These are phyloP conservation scores for Petunia axillaris DNA, from an alignment of 257 asterid genomes.

Conservation along the genomic window DNA sequence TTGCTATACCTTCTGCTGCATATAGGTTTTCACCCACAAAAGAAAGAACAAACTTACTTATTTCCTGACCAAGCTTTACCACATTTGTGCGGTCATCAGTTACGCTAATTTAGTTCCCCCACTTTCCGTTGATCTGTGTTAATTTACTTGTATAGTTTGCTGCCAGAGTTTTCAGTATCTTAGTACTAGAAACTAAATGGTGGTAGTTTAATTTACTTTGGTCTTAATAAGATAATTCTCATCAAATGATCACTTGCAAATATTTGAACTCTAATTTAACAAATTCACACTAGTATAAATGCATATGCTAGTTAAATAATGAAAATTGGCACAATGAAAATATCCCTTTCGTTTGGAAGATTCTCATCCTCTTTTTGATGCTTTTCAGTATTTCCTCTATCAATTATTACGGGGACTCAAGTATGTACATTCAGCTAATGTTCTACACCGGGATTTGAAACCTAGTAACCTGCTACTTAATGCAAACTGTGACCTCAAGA, in stretches of 20 bases:
- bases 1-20: background rate
- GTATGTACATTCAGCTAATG: constrained; percentile 50
- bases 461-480: constrained; percentile 48
- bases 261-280: background rate
- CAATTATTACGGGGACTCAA: constrained; percentile 52
- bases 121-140: background rate
- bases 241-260: background rate
- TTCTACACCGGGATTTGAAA: constrained; percentile 49
- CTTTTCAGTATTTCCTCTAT: constrained; percentile 48
- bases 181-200: background rate
- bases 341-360: constrained; percentile 3
- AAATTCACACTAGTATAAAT: background rate
- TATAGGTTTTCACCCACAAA: background rate
- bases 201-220: background rate
- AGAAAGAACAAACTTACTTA: background rate
- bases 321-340: background rate
- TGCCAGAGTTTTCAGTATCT: background rate
- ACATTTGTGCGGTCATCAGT: background rate
- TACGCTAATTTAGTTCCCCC: background rate
- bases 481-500: constrained; percentile 66
- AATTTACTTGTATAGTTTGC: background rate
- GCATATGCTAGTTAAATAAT: background rate
- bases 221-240: background rate
- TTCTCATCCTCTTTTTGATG: constrained; percentile 26
- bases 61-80: background rate